Base-by-base conservation (phyloP, 768 basidiomycete species). In the Mycena galopus region DNA sequence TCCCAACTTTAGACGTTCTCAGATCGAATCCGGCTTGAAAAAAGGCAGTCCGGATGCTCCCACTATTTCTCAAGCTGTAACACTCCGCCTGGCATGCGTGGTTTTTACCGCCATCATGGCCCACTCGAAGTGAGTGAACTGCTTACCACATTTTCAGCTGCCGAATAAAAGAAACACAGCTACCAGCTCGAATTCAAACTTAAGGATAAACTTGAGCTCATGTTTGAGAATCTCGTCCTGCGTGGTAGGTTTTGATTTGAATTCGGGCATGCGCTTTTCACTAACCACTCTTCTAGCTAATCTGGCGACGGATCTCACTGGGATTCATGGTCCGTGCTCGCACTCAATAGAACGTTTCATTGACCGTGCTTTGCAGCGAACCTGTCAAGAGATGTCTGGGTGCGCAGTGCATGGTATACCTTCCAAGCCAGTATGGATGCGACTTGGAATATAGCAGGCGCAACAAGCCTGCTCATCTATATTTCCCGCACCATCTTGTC, bases 1-100 rank as follows among this genome's bases (percentile, higher is more conserved):
- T 63, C 32, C 23, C 16, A 37, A 25, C n/a, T n/a, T 39, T 14
- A 14, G 39, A 35, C 16, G 21, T 55, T 53, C n/a, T 2, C 32
- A 75, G 74, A 75, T 75, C 44, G 74, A 75, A 35, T 33, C 50
- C 9, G 74, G 74, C 11, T 65, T 71, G 57, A 71, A 63, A 27
- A 29, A 5, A 2, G 74, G 74, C 16, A 42, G 25, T n/a, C 70
- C 70, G 1, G 70, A 75, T 23, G 59, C 58, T 25, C 32, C 53
- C 25, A 63, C 30, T 33, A 42, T 75, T 51, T 65, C 63, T 12
- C 62, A 29, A 27, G 70, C 70, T 17, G 74, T 69, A 17, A 64
- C 30, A 21, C 56, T 72, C 23, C 57, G 65, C 33, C 55, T 72
- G 63, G 4, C 53, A 16, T 67, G 62, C 27, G 17, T 67, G 14